Conservation (phyloP, 441 rosid species). For the Populus hybrid region DNA sequence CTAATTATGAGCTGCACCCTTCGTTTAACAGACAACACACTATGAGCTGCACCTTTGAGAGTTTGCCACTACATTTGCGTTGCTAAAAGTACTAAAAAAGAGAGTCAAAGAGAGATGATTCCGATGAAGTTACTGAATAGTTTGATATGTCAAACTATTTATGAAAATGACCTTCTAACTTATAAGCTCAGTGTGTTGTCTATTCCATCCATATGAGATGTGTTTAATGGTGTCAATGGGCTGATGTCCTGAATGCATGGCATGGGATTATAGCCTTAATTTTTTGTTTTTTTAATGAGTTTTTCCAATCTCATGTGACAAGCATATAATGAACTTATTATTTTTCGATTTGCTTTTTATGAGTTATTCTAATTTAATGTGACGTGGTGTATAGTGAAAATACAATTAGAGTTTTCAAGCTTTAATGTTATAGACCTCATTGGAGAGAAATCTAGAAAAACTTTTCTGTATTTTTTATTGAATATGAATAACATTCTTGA, state of each 20-base stretch:
- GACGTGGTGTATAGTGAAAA: too few relatives aligned
- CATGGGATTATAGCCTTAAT: background rate
- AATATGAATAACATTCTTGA: too few relatives aligned
- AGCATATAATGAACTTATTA: too few relatives aligned
- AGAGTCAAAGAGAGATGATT: background rate
- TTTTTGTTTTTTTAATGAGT: too few relatives aligned
- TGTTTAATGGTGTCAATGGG: conserved; percentile 1
- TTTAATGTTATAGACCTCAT: too few relatives aligned
- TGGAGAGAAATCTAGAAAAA: too few relatives aligned
- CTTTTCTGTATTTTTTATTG: too few relatives aligned
- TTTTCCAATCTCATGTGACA: too few relatives aligned
- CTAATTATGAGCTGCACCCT: background rate
- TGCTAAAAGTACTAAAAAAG: background rate
- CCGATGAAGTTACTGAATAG: background rate
- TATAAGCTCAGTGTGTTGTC: background rate
- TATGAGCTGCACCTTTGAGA: background rate
- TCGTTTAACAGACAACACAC: background rate
- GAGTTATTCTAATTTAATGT: too few relatives aligned
- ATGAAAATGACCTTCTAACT: background rate
- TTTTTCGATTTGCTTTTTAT: too few relatives aligned
- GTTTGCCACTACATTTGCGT: background rate
- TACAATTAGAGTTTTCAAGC: too few relatives aligned
- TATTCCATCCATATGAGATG: background rate
- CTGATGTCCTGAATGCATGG: background rate
- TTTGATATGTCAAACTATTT: conserved; percentile 2